Percentiles rank a stretch among this genome's conserved stretches.
phyloP scores from a whole-genome alignment of 148 eudicot genomes.

The Fagopyrum homotropicum region DNA sequence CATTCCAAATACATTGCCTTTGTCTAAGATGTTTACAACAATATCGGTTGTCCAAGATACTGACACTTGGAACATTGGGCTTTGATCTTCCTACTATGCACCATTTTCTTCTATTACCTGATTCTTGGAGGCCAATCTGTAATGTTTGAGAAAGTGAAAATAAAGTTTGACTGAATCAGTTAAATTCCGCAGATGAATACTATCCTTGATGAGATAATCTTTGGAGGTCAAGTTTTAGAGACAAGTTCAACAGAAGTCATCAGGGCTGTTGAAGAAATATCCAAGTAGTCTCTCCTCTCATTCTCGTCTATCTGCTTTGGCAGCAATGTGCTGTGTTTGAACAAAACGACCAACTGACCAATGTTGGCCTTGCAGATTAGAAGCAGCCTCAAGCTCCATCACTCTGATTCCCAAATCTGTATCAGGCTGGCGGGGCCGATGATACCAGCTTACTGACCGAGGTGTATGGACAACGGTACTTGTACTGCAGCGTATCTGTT shows the following conservation, averaged over 20 bases:
- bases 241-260: conserved; percentile 74
- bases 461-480: background rate
- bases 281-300: conserved; percentile 41
- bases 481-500: no score
- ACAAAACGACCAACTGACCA: background rate
- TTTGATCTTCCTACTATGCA: background rate
- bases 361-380: conserved; percentile 28
- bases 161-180: background rate
- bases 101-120: background rate
- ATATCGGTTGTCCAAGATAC: background rate
- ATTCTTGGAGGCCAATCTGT: background rate
- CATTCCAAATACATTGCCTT: no score
- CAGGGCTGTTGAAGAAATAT: conserved; percentile 68
- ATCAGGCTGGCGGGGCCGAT: conserved; percentile 33
- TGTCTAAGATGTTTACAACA: no score
- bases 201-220: conserved; percentile 75
- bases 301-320: background rate
- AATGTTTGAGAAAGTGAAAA: background rate
- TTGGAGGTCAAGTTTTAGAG: conserved; percentile 95
- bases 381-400: conserved; percentile 26
- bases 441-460: no score
- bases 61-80: background rate
- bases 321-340: background rate
- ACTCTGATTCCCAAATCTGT: conserved; percentile 37
- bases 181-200: conserved; percentile 55